Evolutionary conservation across 257 asterid genomes (phyloP).

Genomic region (Petrea volubilis): DNA sequence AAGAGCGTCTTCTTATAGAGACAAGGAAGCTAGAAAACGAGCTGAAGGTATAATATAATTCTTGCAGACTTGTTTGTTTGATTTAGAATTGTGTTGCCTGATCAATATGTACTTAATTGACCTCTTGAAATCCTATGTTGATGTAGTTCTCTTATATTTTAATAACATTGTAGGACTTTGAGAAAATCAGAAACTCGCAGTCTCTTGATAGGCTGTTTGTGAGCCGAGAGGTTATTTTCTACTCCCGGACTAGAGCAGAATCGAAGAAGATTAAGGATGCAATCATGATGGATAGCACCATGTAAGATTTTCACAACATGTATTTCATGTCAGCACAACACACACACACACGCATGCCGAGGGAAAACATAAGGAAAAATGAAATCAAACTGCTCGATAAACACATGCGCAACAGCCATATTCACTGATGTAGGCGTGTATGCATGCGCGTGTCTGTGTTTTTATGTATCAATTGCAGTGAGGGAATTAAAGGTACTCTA

Average conservation of each 20-base stretch:
- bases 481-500: conserved; percentile 21
- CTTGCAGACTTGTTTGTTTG: background rate
- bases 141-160: background rate
- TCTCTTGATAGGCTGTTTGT: conserved; percentile 27
- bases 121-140: background rate
- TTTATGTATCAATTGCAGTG: conserved; percentile 12
- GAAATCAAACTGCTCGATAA: too few species aligned
- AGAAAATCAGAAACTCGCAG: conserved; percentile 24
- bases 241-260: background rate
- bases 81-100: background rate
- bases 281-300: conserved; percentile 8
- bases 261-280: conserved; percentile 24
- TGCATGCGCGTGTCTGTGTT: too few species aligned
- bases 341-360: too few species aligned
- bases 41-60: conserved; percentile 36
- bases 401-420: too few species aligned
- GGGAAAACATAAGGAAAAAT: too few species aligned
- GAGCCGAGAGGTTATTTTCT: background rate
- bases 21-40: conserved; percentile 39
- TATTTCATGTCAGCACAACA: too few species aligned
- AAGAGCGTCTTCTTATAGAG: conserved; percentile 47
- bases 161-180: conserved; percentile 17
- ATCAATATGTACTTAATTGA: too few species aligned
- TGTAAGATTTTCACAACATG: conserved; percentile 2
- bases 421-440: too few species aligned